Conservation (phyloP, 2,329 filamentous ascomycete species). For the Cercospora sp. region DNA sequence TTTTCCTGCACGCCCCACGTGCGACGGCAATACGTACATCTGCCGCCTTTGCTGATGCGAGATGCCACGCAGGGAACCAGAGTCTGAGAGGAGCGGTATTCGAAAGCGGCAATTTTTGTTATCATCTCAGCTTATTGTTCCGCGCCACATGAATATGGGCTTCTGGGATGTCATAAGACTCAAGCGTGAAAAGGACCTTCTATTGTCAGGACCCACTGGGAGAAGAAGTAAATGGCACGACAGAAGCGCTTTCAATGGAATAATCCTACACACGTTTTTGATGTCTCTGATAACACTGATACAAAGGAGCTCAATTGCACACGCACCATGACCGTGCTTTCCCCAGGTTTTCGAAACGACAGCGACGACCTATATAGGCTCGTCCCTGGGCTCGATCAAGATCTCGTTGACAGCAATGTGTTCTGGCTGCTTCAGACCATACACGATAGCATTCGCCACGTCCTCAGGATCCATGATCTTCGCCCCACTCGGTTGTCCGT, state of each 20-base stretch:
- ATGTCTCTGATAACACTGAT: neutral
- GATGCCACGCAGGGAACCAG: neutral
- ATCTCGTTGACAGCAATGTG: constrained; percentile 81
- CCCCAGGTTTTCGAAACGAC: neutral
- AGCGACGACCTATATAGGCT: constrained; percentile 60
- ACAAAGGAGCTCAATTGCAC: neutral
- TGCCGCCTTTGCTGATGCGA: neutral
- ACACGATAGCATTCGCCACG: constrained; percentile 71
- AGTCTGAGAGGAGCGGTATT: neutral
- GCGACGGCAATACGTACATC: neutral
- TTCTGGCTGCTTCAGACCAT: constrained; percentile 70
- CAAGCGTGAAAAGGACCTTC: neutral
- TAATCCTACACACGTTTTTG: neutral
- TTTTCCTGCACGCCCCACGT: neutral
- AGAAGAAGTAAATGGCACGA: neutral
- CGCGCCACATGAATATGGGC: neutral
- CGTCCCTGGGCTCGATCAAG: constrained; percentile 73
- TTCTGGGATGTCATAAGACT: neutral
- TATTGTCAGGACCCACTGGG: no score
- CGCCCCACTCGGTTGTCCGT: constrained; percentile 71
- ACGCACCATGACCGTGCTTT: neutral
- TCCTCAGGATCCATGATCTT: constrained; percentile 73
- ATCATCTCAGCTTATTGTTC: neutral
- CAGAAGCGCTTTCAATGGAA: neutral
- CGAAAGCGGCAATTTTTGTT: neutral